Conservation (phyloP, 2,329 filamentous ascomycete genomes). For the Rhynchosporium agropyri region DNA sequence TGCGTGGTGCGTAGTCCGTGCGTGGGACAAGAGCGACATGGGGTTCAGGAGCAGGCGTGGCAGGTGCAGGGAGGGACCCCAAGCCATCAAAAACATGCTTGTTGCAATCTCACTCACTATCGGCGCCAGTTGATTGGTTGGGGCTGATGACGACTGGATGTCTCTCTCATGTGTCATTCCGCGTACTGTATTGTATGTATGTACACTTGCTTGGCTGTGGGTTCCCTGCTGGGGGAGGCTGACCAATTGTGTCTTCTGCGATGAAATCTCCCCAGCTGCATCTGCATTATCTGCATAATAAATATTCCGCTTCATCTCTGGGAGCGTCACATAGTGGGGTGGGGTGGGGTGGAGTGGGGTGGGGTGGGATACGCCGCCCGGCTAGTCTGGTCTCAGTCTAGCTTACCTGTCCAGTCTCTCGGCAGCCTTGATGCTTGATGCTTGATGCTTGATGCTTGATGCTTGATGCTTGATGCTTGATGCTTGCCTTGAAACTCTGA, state of each 20-base stretch:
- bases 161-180: constrained; percentile 32
- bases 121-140: constrained; percentile 27
- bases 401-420: constrained; percentile 2
- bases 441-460: neutral
- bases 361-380: too few species aligned
- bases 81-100: constrained; percentile 14
- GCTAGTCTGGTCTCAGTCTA: too few species aligned
- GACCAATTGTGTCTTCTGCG: constrained; percentile 21
- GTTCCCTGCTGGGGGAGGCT: constrained; percentile 26
- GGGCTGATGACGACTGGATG: constrained; percentile 9
- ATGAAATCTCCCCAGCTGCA: constrained; percentile 22
- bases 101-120: constrained; percentile 32
- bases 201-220: constrained; percentile 21
- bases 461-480: constrained; percentile 4
- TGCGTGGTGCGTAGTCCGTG: neutral
- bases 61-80: constrained; percentile 10
- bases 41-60: constrained; percentile 1
- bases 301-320: constrained; percentile 22
- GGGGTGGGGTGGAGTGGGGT: too few species aligned
- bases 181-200: constrained; percentile 11
- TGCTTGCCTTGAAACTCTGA: neutral
- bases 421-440: constrained; percentile 12
- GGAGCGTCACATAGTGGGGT: neutral
- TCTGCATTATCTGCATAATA: constrained; percentile 13
- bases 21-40: constrained; percentile 12